Evolutionary conservation across 2,329 filamentous ascomycete species (phyloP).

Genomic region (Colletotrichum eremochloae): DNA sequence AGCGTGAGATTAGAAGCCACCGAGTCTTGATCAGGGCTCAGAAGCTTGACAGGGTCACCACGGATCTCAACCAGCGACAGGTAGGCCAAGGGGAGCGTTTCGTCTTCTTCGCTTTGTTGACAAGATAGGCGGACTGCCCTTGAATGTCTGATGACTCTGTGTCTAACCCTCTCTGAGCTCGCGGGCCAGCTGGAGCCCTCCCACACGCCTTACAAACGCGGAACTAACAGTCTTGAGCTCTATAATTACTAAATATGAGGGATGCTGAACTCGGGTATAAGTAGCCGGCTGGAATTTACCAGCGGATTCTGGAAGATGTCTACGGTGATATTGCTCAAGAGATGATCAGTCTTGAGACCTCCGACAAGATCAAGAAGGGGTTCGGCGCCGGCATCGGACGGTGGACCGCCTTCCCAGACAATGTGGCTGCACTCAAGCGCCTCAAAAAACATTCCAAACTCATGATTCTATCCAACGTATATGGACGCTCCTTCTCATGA

Average conservation of each 20-base stretch:
- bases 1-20: constrained; percentile 46
- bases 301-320: not conserved
- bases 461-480: not conserved
- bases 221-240: not conserved
- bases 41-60: constrained; percentile 44
- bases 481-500: not conserved
- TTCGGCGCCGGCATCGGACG: not conserved
- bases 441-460: not conserved
- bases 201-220: not conserved
- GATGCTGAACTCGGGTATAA: not conserved
- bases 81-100: constrained; percentile 46
- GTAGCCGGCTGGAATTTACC: not conserved
- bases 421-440: not conserved
- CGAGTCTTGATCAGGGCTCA: constrained; percentile 55
- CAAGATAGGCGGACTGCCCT: constrained; percentile 45
- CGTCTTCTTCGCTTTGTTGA: constrained; percentile 47
- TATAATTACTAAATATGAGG: not conserved
- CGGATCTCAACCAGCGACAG: constrained; percentile 48
- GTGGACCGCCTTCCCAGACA: not conserved
- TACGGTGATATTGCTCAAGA: not conserved
- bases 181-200: not conserved
- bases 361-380: not conserved
- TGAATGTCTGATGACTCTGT: constrained; percentile 42
- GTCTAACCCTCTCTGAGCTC: not conserved
- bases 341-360: not conserved